Conservation (phyloP, 352 stramenopile species). For the Pythium aristosporum region DNA sequence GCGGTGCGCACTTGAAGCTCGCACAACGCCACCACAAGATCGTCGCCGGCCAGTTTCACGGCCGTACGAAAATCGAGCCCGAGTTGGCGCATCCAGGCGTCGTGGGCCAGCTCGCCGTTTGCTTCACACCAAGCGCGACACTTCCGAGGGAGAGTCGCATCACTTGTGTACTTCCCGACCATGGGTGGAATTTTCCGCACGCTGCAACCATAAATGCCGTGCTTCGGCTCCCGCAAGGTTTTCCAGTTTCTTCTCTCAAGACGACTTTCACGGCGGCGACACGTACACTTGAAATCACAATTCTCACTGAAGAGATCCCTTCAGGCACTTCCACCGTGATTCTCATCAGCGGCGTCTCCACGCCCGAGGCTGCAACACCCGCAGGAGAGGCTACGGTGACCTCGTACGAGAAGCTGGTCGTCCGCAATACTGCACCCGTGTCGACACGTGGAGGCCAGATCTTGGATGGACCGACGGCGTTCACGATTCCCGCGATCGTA, state of each 20-base stretch:
- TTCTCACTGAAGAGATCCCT: constrained; percentile 46
- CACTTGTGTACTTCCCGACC: constrained; percentile 49
- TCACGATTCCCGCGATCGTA: constrained; percentile 50
- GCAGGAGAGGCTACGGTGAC: constrained; percentile 50
- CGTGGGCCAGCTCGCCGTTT: constrained; percentile 45
- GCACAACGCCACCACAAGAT: constrained; percentile 70
- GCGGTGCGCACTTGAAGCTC: constrained; percentile 60
- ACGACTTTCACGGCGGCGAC: constrained; percentile 33
- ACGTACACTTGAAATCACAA: constrained; percentile 51
- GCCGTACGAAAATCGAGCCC: constrained; percentile 37
- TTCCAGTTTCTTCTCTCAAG: constrained; percentile 30
- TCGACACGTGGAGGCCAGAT: constrained; percentile 66
- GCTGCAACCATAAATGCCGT: constrained; percentile 24
- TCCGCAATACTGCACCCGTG: constrained; percentile 44
- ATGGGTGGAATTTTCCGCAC: constrained; percentile 48
- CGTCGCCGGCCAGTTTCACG: constrained; percentile 48
- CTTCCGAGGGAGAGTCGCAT: constrained; percentile 47
- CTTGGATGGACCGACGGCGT: constrained; percentile 49
- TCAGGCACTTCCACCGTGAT: constrained; percentile 40
- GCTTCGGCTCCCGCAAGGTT: constrained; percentile 36
- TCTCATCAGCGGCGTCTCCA: constrained; percentile 52
- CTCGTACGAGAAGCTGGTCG: constrained; percentile 59
- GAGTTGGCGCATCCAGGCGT: constrained; percentile 51
- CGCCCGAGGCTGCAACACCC: constrained; percentile 51
- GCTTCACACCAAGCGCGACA: constrained; percentile 42